A percentile compares a stretch with the other conserved stretches of the same genome.
These are phyloP conservation scores for Tetraselmis chui DNA, from an alignment of 139 green algal species.

Conservation along the genomic window DNA sequence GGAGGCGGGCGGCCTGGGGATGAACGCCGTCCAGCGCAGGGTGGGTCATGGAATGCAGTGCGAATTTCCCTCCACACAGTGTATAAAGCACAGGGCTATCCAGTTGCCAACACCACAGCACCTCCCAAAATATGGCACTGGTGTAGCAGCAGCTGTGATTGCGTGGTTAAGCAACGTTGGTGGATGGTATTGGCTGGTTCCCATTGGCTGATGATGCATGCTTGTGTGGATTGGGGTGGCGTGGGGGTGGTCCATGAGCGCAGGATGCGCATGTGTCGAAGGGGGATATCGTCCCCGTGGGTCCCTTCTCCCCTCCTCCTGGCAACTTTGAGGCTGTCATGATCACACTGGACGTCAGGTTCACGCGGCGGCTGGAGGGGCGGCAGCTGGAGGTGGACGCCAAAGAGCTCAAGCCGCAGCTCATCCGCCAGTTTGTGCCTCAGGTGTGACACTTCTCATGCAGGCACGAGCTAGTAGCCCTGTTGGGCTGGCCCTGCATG, in stretches of 20 bases:
- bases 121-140: no score
- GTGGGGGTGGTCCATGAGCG: no score
- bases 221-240: no score
- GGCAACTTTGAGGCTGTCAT: slow-evolving; percentile 45
- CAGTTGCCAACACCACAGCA: no score
- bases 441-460: slow-evolving; percentile 45
- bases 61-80: background rate
- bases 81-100: slow-evolving; percentile 12
- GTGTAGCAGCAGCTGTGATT: no score
- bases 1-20: slow-evolving; percentile 46
- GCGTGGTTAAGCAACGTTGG: slow-evolving; percentile 2
- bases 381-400: slow-evolving; percentile 55
- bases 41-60: slow-evolving; percentile 22
- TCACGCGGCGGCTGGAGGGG: slow-evolving; percentile 45
- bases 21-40: slow-evolving; percentile 82
- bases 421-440: slow-evolving; percentile 44
- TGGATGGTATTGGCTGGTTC: background rate
- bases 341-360: slow-evolving; percentile 62
- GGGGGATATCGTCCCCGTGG: slow-evolving; percentile 42
- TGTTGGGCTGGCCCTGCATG: no score
- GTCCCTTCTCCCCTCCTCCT: slow-evolving; percentile 29
- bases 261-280: slow-evolving; percentile 58
- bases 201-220: background rate
- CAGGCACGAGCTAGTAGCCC: no score
- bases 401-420: slow-evolving; percentile 43